Evolutionary conservation across 352 stramenopile species (phyloP).

Genomic region (Phytophthora meadii): DNA sequence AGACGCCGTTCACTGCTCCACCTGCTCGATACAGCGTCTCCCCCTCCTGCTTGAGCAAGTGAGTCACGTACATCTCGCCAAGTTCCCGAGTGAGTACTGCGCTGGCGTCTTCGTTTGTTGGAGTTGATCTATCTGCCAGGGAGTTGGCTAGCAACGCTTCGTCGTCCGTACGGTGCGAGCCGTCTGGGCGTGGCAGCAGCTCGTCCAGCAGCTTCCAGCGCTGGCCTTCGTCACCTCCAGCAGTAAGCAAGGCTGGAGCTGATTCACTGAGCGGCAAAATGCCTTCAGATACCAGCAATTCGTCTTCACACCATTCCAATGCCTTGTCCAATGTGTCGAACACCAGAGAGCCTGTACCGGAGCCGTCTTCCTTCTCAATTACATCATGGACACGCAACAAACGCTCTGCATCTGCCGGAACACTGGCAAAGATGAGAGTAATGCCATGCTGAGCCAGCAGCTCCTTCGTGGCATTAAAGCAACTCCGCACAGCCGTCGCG

Average conservation of each 20-base stretch:
- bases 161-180: slow-evolving; percentile 25
- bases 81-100: slow-evolving; percentile 64
- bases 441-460: slow-evolving; percentile 82
- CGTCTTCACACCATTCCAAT: slow-evolving; percentile 89
- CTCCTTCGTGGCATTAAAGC: slow-evolving; percentile 89
- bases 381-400: slow-evolving; percentile 84
- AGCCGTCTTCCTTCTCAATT: slow-evolving; percentile 70
- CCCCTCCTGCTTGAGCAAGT: slow-evolving; percentile 58
- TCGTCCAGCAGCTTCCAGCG: slow-evolving; percentile 69
- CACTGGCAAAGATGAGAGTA: slow-evolving; percentile 74
- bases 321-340: slow-evolving; percentile 87
- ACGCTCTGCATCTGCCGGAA: slow-evolving; percentile 72
- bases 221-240: slow-evolving; percentile 39
- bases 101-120: not conserved
- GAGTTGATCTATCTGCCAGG: not conserved
- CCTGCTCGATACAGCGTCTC: slow-evolving; percentile 79
- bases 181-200: slow-evolving; percentile 52
- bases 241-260: slow-evolving; percentile 36
- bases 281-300: slow-evolving; percentile 76
- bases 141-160: slow-evolving; percentile 10
- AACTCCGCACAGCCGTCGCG: slow-evolving; percentile 85
- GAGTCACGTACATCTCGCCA: slow-evolving; percentile 77
- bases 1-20: slow-evolving; percentile 66
- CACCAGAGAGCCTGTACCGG: slow-evolving; percentile 66
- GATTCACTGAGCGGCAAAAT: slow-evolving; percentile 74